Evolutionary conservation across 108 stramenopile species (phyloP), one percentile per base, ranked within the genome.

Genomic region (Pseudonitzschia delicatissima): DNA sequence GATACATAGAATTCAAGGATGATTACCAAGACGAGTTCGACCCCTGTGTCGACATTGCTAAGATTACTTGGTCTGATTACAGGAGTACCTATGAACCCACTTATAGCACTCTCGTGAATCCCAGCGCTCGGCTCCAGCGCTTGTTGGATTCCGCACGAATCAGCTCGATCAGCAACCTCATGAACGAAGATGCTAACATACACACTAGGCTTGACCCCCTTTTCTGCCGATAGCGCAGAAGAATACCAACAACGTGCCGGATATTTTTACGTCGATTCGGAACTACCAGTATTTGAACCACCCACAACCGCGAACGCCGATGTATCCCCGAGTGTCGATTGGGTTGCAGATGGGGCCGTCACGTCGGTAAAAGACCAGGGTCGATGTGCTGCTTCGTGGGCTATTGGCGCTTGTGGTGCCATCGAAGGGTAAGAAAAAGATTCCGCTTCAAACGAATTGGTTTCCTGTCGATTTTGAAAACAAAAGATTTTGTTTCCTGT

Each of bases 341-440:
- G 95, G 95, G 64, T 76, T 45, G 74, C 52, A 18, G 52, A 62
- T n/a, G 92, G 89, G 9, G 83, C 73, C 26, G 87, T 88, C 3
- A 93, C 95, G 23, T 53, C 53, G 9, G 86, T 93, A 23, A 93
- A 93, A 72, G 85, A 93, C 78, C 94, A 96, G 75, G 90, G 85
- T 5, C 70, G 82, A 32, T 93, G 92, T 73, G 92, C 87, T n/a
- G 88, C 82, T 33, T 98, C 96, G 81, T 98, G 96, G 95, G 90
- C 96, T 5, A 90, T 97, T 55, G 85, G 92, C 17, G 76, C 88
- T 18, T 88, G 88, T 4, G 96, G 92, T 0, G 78, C 88, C 8
- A 66, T 97, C 53, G 97, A 98, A 80, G 88, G 91, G 53, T 55
- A 55, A 31, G 53, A 7, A 42, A 42, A n/a, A n/a, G n/a, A n/a